Evolutionary conservation across 2,329 filamentous ascomycete species (phyloP).

Genomic region (Nigrospora oryzae): DNA sequence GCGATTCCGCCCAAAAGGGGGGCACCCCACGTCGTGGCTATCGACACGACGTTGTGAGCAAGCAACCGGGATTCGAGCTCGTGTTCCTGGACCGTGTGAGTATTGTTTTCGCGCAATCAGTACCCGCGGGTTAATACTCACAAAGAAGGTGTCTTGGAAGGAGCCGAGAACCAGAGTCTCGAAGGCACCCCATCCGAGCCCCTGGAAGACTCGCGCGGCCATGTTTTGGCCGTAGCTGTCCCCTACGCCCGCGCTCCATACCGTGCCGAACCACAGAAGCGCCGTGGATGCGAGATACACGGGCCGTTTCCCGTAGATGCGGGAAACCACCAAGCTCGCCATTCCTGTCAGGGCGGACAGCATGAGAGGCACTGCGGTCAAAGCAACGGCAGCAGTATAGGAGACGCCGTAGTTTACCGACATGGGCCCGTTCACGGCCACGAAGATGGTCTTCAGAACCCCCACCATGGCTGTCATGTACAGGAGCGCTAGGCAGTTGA

Average conservation of each 20-base stretch:
- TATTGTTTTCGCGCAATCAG: neutral
- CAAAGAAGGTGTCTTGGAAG: conserved; percentile 50
- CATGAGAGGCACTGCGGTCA: conserved; percentile 46
- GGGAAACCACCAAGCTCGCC: conserved; percentile 30
- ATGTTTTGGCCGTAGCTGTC: conserved; percentile 36
- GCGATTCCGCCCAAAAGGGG: conserved; percentile 44
- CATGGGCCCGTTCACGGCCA: conserved; percentile 37
- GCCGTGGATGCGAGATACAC: conserved; percentile 39
- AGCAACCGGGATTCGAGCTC: conserved; percentile 37
- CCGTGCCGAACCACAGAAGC: conserved; percentile 36
- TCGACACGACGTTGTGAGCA: conserved; percentile 33
- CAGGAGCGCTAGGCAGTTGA: conserved; percentile 38
- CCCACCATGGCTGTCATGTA: conserved; percentile 35
- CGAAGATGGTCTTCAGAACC: conserved; percentile 45
- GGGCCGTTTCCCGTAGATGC: conserved; percentile 43
- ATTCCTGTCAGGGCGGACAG: conserved; percentile 38
- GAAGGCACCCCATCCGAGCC: conserved; percentile 50
- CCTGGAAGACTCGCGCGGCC: conserved; percentile 44
- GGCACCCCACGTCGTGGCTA: conserved; percentile 42
- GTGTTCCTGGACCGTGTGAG: conserved; percentile 38
- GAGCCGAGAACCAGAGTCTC: conserved; percentile 43
- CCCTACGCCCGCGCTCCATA: conserved; percentile 39
- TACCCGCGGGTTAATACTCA: conserved; percentile 21
- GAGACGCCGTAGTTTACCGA: conserved; percentile 32
- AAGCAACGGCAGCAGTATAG: conserved; percentile 36